Evolutionary conservation across 169 alveolate species (phyloP).

Genomic region (Eimeria necatrix): DNA sequence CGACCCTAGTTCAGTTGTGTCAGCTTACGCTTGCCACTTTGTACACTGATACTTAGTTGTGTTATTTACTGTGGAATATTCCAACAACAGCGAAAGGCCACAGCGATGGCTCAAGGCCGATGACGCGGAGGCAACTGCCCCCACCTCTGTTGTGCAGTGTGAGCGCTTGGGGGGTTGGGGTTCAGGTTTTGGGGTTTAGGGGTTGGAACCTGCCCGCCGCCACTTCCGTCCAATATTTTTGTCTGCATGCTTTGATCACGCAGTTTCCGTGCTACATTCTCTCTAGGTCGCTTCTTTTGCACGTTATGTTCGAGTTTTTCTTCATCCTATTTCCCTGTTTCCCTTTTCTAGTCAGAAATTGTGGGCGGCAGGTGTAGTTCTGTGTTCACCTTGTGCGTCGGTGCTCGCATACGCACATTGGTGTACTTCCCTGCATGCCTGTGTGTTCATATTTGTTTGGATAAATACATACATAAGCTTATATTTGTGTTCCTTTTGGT

Average conservation of each 20-base stretch:
- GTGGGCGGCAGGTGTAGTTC: background rate
- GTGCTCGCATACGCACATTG: no score
- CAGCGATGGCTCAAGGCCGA: background rate
- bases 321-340: background rate
- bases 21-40: no score
- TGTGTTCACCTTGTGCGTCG: no score
- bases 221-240: background rate
- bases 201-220: background rate
- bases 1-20: no score
- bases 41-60: background rate
- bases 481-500: no score
- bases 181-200: background rate
- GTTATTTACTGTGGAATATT: background rate
- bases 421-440: no score
- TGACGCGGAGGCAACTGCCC: background rate
- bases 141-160: conserved; percentile 19
- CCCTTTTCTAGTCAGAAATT: background rate
- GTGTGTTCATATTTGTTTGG: no score
- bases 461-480: no score
- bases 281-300: background rate
- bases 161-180: background rate
- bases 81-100: background rate
- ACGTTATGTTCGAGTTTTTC: background rate
- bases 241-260: background rate
- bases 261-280: background rate